Base-by-base conservation (phyloP, 495 filamentous ascomycete genomes). In the Talaromyces adpressus region DNA sequence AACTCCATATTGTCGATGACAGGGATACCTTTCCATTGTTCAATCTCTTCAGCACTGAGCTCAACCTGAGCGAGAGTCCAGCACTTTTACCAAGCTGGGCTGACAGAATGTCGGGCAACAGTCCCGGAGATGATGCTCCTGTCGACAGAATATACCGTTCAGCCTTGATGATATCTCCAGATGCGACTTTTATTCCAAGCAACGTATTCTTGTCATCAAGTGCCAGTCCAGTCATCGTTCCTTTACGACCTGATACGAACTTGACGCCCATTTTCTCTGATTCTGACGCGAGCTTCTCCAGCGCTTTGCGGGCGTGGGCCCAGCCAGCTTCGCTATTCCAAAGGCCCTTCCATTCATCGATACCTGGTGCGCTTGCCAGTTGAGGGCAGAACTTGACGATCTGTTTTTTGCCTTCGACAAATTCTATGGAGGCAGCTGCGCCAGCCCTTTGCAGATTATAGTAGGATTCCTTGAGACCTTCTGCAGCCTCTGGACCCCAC, bases 31-130 rank as follows among this genome's bases (percentile, higher is more conserved):
- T 68, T 66, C 14, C 80, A 69, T 27, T 61, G 51, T 3, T 68
- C 71, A 23, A 71, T 72, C 66, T 81, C 79, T n/a, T 66, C 68
- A n/a, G 65, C 64, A 3, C 69, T 80, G 29, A 81, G 70, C 63
- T 77, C 73, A 32, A 81, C 65, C 62, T 81, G 78, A 5, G 69
- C 77, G n/a, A 80, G 67, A 1, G 73, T 65, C 67, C 73, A 77
- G 29, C 67, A 70, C 32, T 72, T 71, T 11, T 74, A 60, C 57
- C 57, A 60, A 60, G 20, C 34, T 60, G 57, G 20, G n/a, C 27
- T 39, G 57, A 60, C 22, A 60, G 32, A 45, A 60, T 60, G 20
- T 60, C 57, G 32, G 57, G 57, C 36, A 60, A 60, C 22, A 60
- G 22, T 41, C 18, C 57, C 18, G 57, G 57, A 45, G 57, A 60